Conservation (phyloP, 345 rosid genomes). For the Sapria himalayana region DNA sequence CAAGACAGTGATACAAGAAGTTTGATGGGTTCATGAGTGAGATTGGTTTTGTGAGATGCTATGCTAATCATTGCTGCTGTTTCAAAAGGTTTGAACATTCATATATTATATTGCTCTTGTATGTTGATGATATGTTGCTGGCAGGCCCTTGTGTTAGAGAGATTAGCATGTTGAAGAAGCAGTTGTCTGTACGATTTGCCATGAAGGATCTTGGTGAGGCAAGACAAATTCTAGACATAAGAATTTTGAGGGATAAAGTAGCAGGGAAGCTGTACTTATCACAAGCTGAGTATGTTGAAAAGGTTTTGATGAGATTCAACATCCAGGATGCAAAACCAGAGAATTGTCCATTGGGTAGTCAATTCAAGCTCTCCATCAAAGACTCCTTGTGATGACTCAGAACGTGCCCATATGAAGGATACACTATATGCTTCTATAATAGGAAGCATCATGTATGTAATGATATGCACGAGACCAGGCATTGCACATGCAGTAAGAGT, state of each 20-base stretch:
- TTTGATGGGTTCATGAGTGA: not conserved
- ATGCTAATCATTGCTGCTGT: not conserved
- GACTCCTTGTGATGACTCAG: too few species aligned
- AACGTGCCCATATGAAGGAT: too few species aligned
- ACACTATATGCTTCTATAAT: too few species aligned
- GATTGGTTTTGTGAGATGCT: not conserved
- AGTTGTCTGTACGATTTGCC: not conserved
- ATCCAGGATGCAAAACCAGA: too few species aligned
- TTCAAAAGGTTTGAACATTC: not conserved
- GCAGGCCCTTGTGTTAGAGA: not conserved
- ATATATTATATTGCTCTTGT: not conserved
- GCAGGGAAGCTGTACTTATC: not conserved
- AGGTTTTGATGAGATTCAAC: too few species aligned
- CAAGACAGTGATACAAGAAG: not conserved
- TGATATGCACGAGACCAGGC: too few species aligned
- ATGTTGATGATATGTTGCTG: not conserved
- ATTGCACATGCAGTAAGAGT: too few species aligned
- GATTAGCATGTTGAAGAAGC: not conserved
- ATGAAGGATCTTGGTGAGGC: not conserved
- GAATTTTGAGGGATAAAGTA: not conserved
- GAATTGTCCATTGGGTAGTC: too few species aligned
- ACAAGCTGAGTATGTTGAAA: not conserved
- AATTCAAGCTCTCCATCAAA: too few species aligned
- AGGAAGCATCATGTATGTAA: too few species aligned
- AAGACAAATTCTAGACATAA: not conserved